phyloP scores from a whole-genome alignment of 805 yeast genomes.

The Candida takata region DNA sequence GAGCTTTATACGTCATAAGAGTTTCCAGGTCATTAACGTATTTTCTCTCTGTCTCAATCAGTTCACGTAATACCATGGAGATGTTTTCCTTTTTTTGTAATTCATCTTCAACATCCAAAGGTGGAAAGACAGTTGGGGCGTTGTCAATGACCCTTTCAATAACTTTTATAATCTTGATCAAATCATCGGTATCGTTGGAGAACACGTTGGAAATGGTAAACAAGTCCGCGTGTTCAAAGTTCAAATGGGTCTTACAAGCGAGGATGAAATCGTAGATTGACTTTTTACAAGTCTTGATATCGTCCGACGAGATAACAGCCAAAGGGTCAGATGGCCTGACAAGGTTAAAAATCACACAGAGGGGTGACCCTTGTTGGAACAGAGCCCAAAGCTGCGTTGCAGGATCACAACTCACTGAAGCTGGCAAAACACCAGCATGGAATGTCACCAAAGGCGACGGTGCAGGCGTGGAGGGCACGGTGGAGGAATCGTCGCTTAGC shows the following conservation, averaged over 20 bases:
- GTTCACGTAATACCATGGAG: conserved; percentile 75
- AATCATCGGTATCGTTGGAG: conserved; percentile 70
- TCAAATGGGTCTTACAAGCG: conserved; percentile 74
- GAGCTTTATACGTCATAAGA: conserved; percentile 58
- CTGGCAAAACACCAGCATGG: conserved; percentile 73
- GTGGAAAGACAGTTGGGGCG: conserved; percentile 37
- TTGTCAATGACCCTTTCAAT: conserved; percentile 58
- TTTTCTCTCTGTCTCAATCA: conserved; percentile 85
- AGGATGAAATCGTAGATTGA: conserved; percentile 84
- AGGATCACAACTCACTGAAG: conserved; percentile 75
- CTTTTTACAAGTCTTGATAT: conserved; percentile 76
- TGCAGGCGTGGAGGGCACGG: conserved; percentile 21
- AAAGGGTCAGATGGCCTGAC: conserved; percentile 53
- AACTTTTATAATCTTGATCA: conserved; percentile 67
- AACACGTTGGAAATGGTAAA: conserved; percentile 89
- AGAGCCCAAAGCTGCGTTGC: conserved; percentile 86
- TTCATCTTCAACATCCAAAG: conserved; percentile 24
- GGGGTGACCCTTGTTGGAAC: conserved; percentile 87
- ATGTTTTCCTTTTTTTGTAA: conserved; percentile 43
- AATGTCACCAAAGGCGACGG: conserved; percentile 40
- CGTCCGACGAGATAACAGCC: conserved; percentile 67
- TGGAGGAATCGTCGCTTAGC: conserved; percentile 27
- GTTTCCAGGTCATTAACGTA: conserved; percentile 88
- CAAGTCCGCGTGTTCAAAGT: conserved; percentile 70
- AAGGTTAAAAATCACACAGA: conserved; percentile 77